Percentiles rank a stretch among this genome's conserved stretches.
Conservation (phyloP, 208 protist genomes). For the Trypanosoma lewisi region DNA sequence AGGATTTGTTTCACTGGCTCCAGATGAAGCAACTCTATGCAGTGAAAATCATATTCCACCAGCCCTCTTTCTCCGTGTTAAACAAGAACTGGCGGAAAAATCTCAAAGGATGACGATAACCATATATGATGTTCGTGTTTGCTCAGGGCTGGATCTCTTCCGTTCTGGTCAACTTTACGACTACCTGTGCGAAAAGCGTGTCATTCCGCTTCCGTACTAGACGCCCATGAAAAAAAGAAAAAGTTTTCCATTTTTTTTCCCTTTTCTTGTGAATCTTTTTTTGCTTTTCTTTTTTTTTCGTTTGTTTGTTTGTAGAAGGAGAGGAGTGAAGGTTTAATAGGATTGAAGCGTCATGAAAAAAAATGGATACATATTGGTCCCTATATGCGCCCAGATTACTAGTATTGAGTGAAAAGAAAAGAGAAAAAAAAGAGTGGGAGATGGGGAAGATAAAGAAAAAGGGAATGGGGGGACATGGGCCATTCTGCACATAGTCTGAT, state of each 20-base stretch:
- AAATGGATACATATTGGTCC: not conserved
- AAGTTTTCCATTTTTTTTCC: no score
- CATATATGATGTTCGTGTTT: constrained; percentile 83
- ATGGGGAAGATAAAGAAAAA: not conserved
- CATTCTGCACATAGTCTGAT: no score
- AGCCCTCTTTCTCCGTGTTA: constrained; percentile 80
- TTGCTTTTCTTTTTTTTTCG: not conserved
- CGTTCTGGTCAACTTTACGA: constrained; percentile 76
- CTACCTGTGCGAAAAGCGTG: constrained; percentile 58
- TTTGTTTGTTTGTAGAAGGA: not conserved
- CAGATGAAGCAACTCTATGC: constrained; percentile 80
- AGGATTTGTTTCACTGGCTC: constrained; percentile 67
- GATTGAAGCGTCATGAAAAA: not conserved
- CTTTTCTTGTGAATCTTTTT: not conserved
- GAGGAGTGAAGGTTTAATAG: not conserved
- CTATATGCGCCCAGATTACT: not conserved
- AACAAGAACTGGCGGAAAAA: constrained; percentile 82
- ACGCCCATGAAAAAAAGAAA: no score
- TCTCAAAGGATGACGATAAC: constrained; percentile 64
- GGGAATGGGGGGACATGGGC: no score
- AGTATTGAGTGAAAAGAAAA: not conserved
- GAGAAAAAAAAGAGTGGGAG: not conserved
- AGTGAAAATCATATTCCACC: constrained; percentile 86
- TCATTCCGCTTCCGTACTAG: constrained; percentile 40
- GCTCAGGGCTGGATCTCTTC: constrained; percentile 74